Evolutionary conservation across 2,329 filamentous ascomycete genomes (phyloP).

Genomic region (Penicillium janthinellum): DNA sequence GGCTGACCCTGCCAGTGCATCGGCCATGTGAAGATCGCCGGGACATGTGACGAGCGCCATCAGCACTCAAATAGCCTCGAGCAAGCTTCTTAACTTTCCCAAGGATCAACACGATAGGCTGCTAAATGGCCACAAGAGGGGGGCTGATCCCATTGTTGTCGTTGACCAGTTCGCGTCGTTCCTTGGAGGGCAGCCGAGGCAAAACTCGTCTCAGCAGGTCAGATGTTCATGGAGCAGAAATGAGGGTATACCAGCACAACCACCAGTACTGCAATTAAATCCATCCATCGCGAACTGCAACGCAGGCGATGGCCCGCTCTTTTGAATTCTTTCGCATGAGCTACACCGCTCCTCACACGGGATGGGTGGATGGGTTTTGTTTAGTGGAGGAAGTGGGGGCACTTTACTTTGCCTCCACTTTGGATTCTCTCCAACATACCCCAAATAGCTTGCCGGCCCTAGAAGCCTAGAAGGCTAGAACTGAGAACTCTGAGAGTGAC

Average conservation of each 20-base stretch:
- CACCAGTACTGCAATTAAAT: background rate
- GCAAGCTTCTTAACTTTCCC: background rate
- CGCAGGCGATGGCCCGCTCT: constrained; percentile 3
- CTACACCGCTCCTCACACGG: constrained; percentile 1
- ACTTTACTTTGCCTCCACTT: constrained; percentile 3
- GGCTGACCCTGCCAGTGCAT: constrained; percentile 1
- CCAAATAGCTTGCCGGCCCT: background rate
- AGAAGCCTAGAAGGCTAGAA: too few relatives aligned
- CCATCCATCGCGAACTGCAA: background rate
- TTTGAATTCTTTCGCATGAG: background rate
- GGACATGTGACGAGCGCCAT: constrained; percentile 35
- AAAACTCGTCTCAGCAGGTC: constrained; percentile 1
- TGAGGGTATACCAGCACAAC: background rate
- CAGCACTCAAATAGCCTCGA: background rate
- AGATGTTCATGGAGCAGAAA: background rate
- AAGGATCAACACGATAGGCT: constrained; percentile 1
- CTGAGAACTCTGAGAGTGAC: too few relatives aligned
- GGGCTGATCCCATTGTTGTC: background rate
- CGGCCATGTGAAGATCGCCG: constrained; percentile 22
- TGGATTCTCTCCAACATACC: background rate
- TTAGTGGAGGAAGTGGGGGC: constrained; percentile 1
- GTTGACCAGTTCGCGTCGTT: constrained; percentile 6
- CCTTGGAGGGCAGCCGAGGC: background rate
- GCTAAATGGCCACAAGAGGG: background rate
- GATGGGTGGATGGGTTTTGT: background rate